A percentile compares a stretch with the other conserved stretches of the same genome.
Conservation (phyloP, 1,284 basidiomycete species). For the Rhodotorula sp. region DNA sequence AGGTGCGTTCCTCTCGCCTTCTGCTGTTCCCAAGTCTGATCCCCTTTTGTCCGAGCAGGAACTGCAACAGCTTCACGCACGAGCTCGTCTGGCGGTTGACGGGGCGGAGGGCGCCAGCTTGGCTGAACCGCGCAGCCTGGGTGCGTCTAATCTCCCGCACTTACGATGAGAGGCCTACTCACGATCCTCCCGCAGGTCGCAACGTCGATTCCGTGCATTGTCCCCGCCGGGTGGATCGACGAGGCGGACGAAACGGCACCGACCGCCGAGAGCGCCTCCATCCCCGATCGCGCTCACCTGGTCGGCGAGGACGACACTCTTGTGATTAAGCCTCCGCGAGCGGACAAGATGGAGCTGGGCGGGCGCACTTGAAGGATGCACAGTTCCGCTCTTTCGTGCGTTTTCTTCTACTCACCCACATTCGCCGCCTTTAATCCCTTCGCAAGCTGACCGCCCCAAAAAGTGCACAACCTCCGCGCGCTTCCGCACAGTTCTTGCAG, state of each 20-base stretch:
- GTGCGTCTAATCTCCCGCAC: conserved; percentile 11
- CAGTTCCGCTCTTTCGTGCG: background rate
- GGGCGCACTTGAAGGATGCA: conserved; percentile 5
- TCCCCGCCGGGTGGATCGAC: conserved; percentile 39
- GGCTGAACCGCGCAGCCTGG: conserved; percentile 45
- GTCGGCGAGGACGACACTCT: background rate
- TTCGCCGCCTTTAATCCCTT: no score
- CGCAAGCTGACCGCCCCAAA: no score
- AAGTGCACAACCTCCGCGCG: no score
- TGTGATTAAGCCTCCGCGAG: conserved; percentile 24
- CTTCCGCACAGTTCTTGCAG: no score
- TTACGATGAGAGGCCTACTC: background rate
- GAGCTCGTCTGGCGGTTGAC: conserved; percentile 45
- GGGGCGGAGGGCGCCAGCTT: conserved; percentile 42
- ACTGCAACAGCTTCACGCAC: conserved; percentile 49
- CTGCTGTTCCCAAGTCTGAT: background rate
- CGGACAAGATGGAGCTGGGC: conserved; percentile 18
- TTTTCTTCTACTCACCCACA: background rate
- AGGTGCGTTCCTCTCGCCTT: conserved; percentile 1
- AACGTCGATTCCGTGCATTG: conserved; percentile 38
- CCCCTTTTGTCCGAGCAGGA: conserved; percentile 13
- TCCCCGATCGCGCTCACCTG: conserved; percentile 16
- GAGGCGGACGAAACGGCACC: conserved; percentile 31
- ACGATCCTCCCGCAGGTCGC: conserved; percentile 21
- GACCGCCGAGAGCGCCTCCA: conserved; percentile 3